Evolutionary conservation across 2,329 filamentous ascomycete species (phyloP), one percentile per base, ranked within the genome.

Genomic region (Alternaria viburni): DNA sequence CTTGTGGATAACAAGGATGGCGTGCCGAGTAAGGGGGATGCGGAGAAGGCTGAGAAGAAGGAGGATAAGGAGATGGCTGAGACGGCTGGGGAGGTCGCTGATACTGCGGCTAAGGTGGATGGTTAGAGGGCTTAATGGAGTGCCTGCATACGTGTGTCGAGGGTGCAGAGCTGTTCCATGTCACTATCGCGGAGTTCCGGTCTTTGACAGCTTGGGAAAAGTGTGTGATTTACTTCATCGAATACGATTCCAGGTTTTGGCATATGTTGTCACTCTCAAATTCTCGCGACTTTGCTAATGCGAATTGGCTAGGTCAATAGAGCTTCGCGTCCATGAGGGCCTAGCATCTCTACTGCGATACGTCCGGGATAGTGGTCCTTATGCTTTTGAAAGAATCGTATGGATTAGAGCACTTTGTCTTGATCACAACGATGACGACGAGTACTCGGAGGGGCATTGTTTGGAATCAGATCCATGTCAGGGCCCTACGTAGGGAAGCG

Each of bases 1-100:
- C 81, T 97, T 45, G 88, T 82, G 41, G 79, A 69, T 28, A 77
- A 74, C 1, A 64, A 68, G 21, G 77, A 74, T 21, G 68, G 73
- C 57, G 74, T 72, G 69, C 41, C 59, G 15, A 28, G 30, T n/a
- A 59, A 62, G 15, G 43, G 45, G 2, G 69, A 67, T 4, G 77
- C 77, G 26, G 78, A 75, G 36, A 77, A 80, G 61, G 71, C 69
- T 46, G 74, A 80, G 66, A 77, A 77, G 60, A 72, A 69, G 50
- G 74, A 80, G 68, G 78, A 77, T 21, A 79, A 76, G 54, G 80
- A 84, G 62, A 82, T 83, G 47, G 83, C 83, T 54, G 82, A 85
- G 66, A 81, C 79, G 6, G 83, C 60, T 6, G 60, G 25, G 6
- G 60, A 62, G 56, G 60, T 62, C 8, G 60, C 60, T 32, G 60